Evolutionary conservation across 495 filamentous ascomycete species (phyloP), one percentile per base, ranked within the genome.

Genomic region (Pyronema domesticum): DNA sequence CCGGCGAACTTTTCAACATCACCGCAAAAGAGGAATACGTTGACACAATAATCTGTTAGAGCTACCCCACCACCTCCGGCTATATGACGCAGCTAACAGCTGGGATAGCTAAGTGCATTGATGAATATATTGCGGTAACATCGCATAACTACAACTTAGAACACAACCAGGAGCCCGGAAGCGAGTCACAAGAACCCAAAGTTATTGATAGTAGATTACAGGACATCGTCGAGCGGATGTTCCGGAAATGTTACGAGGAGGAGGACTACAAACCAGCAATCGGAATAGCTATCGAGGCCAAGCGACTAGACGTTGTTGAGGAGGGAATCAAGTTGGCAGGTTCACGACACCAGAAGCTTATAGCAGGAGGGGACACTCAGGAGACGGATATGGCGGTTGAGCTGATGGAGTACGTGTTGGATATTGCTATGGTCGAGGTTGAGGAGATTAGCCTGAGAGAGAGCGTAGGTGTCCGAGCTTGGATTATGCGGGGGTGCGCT

Each of bases 381-480:
- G 58, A 62, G 46, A 59, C 62, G 18, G 78, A 80, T 48, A 72
- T 80, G 40, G 86, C 85, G 23, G 87, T 95, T 60, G 93, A 95
- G 68, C 72, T 99, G 19, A 83, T 99, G 80, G 93, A 99, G 59
- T 99, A 99, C 65, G 82, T 91, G 17, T 69, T 99, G 57, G 79
- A 88, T 55, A 94, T 99, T 50, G 95, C 86, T 72, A 95, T 99
- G 91, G 84, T 86, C 40, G 82, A 96, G 54, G 88, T 99, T 36
- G 91, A 96, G 67, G 93, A 99, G 66, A 80, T 91, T 51, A 77
- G 79, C 34, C 76, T 96, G 66, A 79, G 93, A 48, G 83, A 81
- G 61, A 79, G 83, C 76, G 80, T 82, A 71, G 61, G 72, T 58
- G 33, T 45, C 4, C 7, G 18, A 11, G 11, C 47, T 8, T 14